Base-by-base conservation (phyloP, 1,284 basidiomycete species). In the Xerocomus nothofagi region DNA sequence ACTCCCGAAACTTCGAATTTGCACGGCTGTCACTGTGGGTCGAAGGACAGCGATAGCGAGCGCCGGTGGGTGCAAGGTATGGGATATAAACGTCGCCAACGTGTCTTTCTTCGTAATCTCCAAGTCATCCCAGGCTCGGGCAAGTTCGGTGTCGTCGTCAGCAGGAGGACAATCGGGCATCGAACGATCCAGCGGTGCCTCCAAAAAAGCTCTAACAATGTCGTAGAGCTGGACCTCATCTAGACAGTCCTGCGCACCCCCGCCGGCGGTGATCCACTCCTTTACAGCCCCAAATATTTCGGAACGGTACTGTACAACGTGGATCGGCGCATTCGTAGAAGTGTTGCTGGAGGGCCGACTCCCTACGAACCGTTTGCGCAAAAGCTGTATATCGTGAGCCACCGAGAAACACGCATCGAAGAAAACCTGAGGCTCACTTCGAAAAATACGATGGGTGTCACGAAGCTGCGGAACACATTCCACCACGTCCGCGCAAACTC, bases 401-500 rank as follows among this genome's bases (percentile, higher is more conserved):
- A 10, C 9, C n/a, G n/a, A 20, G 29, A 55, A 45, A 42, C 43
- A 32, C 17, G 39, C 17, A 46, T 17, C 36, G 10, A 41, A 41
- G 14, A 10, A 32, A 34, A 7, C 15, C 9, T 9, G 15, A 6
- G n/a, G 60, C 77, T 54, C 59, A 90, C 89, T 81, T 92, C 88
- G 62, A 92, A 91, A 58, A 92, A 84, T 1, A 86, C 84, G 20
- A 86, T 67, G 0, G 89, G 88, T 0, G 84, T 82, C 9, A 91
- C 77, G 57, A 91, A 90, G 58, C 84, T 89, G 37, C 89, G 76
- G 63, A 86, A 91, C 15, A 81, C 78, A 51, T 78, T 82, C 86
- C 89, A 92, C 86, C 89, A 92, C 4, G 88, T 77, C 32, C 73
- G 73, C 0, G 81, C 74, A 68, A 88, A 91, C 59, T 91, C 88